Evolutionary conservation across 805 yeast genomes (phyloP).

Genomic region (Hagleromyces aurorensis): DNA sequence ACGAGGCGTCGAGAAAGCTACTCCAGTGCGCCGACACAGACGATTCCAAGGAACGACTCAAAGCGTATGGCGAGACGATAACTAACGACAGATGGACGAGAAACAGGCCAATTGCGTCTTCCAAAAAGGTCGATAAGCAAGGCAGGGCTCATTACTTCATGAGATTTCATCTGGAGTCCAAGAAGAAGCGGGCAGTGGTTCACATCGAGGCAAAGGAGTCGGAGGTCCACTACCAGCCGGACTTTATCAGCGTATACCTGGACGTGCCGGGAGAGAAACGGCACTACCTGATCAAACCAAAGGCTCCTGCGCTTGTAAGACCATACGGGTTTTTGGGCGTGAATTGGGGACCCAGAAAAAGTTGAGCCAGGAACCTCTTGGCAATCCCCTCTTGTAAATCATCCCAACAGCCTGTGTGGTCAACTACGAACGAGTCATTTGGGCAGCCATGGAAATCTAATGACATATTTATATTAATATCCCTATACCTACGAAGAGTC

Average conservation of each 20-base stretch:
- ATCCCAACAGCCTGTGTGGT: too few species aligned
- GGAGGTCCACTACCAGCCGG: slow-evolving; percentile 52
- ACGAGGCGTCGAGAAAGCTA: slow-evolving; percentile 47
- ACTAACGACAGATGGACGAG: slow-evolving; percentile 74
- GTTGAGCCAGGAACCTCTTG: too few species aligned
- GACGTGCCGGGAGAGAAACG: slow-evolving; percentile 69
- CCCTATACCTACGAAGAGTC: too few species aligned
- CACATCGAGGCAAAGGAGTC: slow-evolving; percentile 72
- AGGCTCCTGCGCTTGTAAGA: slow-evolving; percentile 37
- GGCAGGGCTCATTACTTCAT: slow-evolving; percentile 76
- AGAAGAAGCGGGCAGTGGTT: slow-evolving; percentile 55
- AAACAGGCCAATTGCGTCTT: slow-evolving; percentile 73
- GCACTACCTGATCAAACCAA: slow-evolving; percentile 63
- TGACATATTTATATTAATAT: too few species aligned
- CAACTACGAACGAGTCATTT: too few species aligned
- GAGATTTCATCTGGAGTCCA: slow-evolving; percentile 82
- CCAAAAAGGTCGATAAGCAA: slow-evolving; percentile 51
- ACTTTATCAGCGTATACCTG: slow-evolving; percentile 62
- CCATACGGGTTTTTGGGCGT: slow-evolving; percentile 68
- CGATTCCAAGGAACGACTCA: slow-evolving; percentile 47
- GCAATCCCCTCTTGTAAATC: too few species aligned
- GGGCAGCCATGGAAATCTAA: too few species aligned
- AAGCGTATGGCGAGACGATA: slow-evolving; percentile 73
- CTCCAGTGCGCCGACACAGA: slow-evolving; percentile 41
- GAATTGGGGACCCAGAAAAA: slow-evolving; percentile 77